phyloP scores from a whole-genome alignment of 306 rosid genomes.

The Trifolium pratense region DNA sequence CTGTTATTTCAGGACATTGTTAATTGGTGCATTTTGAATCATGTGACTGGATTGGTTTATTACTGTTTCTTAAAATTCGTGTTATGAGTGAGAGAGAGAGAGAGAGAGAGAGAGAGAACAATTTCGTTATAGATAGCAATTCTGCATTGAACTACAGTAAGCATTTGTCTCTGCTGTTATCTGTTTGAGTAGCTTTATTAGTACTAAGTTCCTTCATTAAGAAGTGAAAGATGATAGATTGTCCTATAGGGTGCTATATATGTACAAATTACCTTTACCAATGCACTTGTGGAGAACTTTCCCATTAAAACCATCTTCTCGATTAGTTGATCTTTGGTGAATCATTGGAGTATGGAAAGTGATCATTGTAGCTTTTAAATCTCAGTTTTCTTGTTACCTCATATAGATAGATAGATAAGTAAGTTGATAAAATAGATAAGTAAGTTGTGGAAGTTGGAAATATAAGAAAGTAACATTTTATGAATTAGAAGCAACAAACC shows the following conservation, averaged over 20 bases:
- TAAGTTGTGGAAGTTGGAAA: background rate
- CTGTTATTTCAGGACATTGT: background rate
- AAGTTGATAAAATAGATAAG: background rate
- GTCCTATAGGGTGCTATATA: background rate
- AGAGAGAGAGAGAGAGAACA: background rate
- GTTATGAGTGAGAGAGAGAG: background rate
- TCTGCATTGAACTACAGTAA: background rate
- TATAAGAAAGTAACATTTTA: background rate
- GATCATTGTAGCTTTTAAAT: background rate
- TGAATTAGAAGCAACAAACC: background rate
- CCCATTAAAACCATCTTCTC: background rate
- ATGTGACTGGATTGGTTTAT: background rate
- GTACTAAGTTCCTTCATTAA: background rate
- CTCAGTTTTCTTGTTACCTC: background rate
- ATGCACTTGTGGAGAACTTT: no score
- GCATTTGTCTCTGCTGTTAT: background rate
- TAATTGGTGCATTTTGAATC: slow-evolving; percentile 19
- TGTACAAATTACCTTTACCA: background rate
- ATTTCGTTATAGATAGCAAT: background rate
- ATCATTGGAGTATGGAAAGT: background rate
- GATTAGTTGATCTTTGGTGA: background rate
- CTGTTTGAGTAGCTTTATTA: background rate
- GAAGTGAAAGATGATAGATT: background rate
- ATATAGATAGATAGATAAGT: no score
- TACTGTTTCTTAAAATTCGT: background rate